Evolutionary conservation across 1,139 yeast genomes (phyloP), one percentile per base, ranked within the genome.

Genomic region (Candida glucosophila): DNA sequence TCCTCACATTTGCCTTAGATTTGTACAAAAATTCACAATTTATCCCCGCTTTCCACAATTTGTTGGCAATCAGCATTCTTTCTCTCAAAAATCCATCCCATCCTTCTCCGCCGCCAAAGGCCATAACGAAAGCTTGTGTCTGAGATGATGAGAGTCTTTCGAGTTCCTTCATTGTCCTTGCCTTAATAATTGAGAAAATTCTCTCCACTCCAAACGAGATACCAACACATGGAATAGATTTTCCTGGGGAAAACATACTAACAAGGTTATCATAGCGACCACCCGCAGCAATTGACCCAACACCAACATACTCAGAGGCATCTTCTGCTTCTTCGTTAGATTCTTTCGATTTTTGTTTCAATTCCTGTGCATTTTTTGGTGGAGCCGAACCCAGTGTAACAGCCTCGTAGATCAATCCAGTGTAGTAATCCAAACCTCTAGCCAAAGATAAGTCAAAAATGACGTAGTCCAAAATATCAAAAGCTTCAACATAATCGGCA

Each of bases 281-380:
- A 58, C 98, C 98, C 23, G 95, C 98, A 30, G 95, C 95, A 43
- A 90, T 85, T 6, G 97, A 88, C 15, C 98, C 98, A 27, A 90
- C 96, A 43, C 98, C 98, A 26, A 90, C 97, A 44, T 81, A 85
- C 38, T 85, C 97, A 27, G 94, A 81, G 29, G 95, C 95, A 56
- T 90, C 98, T 40, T 86, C 97, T 27, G 74, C 85, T 14, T 67
- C 77, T 29, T 47, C 47, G 30, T 45, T 49, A 26, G 45, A 52
- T 30, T 50, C 46, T 25, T 54, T 50, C 27, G 74, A 67, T 44
- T 68, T 69, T 33, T 66, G 69, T 49, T 77, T 76, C 44, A 76
- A 56, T 44, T 73, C 79, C 20, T 59, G 64, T 8, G 90, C 90
- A 48, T 79, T 77, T 23, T 64, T 59, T 29, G 98, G 98, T 15